Evolutionary conservation across 371 early-diverging fungal genomes (phyloP), one percentile per base, ranked within the genome.

Genomic region (Choanephora cucurbitarum): DNA sequence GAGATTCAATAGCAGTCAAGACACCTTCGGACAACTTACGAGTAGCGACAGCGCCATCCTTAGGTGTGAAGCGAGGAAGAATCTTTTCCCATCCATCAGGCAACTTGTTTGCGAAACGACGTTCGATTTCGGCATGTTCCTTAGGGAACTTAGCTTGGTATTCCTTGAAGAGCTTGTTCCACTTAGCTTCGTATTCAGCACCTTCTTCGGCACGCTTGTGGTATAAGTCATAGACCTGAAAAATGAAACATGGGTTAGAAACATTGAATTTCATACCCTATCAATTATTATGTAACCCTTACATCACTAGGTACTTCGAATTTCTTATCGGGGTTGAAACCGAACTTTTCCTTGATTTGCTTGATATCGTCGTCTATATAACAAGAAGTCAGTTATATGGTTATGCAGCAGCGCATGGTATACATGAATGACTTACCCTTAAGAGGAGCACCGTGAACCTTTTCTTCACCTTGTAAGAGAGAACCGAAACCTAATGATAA

Each of bases 11-110:
- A 39, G 86, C 87, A 69, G 90, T 90, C 52, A 99, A 64, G 34
- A 92, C 90, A 43, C 60, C 73, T 67, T 94, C 91, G 10, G 91
- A 92, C 44, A 88, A 73, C 71, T 96, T 97, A 60, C 91, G 88
- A n/a, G 97, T 95, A 10, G 97, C 96, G 42, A 86, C 79, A 23
- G 91, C 62, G 51, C 85, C 63, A 68, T 94, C 94, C 0, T 76
- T 66, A 14, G 95, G 89, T 2, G 83, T 86, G 79, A 73, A 96
- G 9, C 70, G 75, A 37, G 97, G 97, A 52, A 96, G 77, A 17
- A 56, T 69, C 45, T 84, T 67, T 57, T 76, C 80, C 88, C 88
- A 91, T 45, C 80, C 84, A 31, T 80, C 80, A 28, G 94, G 95
- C 40, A 94, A 78, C 64, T 87, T 75, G 34, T 83, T 81, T 28